Conservation (phyloP, 164 flowering plant genomes). For the Vitis rupestris region DNA sequence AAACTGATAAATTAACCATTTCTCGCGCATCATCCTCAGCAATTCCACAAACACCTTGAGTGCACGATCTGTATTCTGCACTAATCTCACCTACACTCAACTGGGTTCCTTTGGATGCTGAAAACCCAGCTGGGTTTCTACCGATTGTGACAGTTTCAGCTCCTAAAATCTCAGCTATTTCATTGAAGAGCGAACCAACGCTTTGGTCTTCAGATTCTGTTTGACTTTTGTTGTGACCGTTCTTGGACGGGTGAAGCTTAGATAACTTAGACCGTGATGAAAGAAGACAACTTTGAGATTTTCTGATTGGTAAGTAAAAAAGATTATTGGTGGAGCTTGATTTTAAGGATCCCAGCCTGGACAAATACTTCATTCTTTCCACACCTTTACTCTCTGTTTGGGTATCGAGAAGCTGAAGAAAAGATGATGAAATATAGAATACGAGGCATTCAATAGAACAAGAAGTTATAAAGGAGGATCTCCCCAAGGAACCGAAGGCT, state of each 20-base stretch:
- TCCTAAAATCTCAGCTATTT: conserved; percentile 58
- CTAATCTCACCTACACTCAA: neutral
- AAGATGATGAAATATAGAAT: too few relatives aligned
- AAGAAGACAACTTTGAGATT: conserved; percentile 1
- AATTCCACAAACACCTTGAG: conserved; percentile 55
- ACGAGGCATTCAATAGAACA: too few relatives aligned
- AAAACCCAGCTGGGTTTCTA: conserved; percentile 22
- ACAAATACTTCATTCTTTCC: conserved; percentile 19
- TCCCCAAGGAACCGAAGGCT: too few relatives aligned
- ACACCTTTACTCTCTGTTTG: too few relatives aligned
- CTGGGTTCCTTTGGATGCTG: conserved; percentile 15
- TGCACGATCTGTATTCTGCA: conserved; percentile 12
- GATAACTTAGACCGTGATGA: conserved; percentile 13
- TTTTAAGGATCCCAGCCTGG: conserved; percentile 13
- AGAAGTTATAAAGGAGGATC: too few relatives aligned
- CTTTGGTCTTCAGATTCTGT: conserved; percentile 15
- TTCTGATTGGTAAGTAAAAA: neutral
- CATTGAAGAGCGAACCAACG: conserved; percentile 35
- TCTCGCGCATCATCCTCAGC: conserved; percentile 20
- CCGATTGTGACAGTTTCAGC: conserved; percentile 20
- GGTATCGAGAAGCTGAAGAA: too few relatives aligned
- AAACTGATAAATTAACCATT: neutral
- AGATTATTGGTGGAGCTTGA: neutral
- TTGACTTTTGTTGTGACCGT: conserved; percentile 4
- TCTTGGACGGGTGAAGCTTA: conserved; percentile 2